phyloP scores from a whole-genome alignment of 208 protist genomes.

The Angomonas desouzai region DNA sequence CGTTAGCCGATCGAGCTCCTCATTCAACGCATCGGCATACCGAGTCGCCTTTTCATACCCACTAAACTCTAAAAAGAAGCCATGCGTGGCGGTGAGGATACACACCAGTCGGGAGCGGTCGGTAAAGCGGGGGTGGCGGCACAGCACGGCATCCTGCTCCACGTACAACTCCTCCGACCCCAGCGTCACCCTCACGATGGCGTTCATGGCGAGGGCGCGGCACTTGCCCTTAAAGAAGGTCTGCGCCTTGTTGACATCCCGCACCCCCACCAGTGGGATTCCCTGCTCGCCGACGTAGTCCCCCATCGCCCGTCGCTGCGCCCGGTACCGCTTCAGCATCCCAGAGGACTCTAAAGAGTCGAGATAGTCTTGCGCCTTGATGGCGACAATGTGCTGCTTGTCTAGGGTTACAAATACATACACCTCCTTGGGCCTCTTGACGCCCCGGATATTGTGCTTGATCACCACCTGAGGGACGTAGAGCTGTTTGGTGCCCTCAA shows the following conservation, averaged over 20 bases:
- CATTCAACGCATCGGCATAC: slow-evolving; percentile 28
- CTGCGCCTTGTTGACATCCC: slow-evolving; percentile 25
- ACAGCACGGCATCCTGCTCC: slow-evolving; percentile 22
- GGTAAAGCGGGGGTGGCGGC: slow-evolving; percentile 23
- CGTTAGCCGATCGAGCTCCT: slow-evolving; percentile 11
- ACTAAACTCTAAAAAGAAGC: slow-evolving; percentile 49
- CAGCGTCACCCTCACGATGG: slow-evolving; percentile 37
- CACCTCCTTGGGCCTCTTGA: slow-evolving; percentile 9
- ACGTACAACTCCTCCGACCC: slow-evolving; percentile 38
- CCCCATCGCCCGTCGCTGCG: slow-evolving; percentile 1
- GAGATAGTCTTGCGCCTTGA: slow-evolving; percentile 32
- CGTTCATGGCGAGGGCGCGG: slow-evolving; percentile 21
- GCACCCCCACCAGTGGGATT: slow-evolving; percentile 20
- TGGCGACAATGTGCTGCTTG: slow-evolving; percentile 32
- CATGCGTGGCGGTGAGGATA: slow-evolving; percentile 41
- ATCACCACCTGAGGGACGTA: slow-evolving; percentile 35
- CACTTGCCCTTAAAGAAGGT: slow-evolving; percentile 31
- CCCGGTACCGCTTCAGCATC: slow-evolving; percentile 14
- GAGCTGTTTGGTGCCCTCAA: slow-evolving; percentile 3
- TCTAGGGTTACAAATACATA: slow-evolving; percentile 63
- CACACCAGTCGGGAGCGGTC: slow-evolving; percentile 36
- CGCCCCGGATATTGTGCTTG: slow-evolving; percentile 26
- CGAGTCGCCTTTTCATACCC: slow-evolving; percentile 28
- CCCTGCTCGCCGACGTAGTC: neutral
- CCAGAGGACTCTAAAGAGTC: slow-evolving; percentile 11